Evolutionary conservation across 2,329 filamentous ascomycete species (phyloP).

Genomic region (Ambrosiella xylebori): DNA sequence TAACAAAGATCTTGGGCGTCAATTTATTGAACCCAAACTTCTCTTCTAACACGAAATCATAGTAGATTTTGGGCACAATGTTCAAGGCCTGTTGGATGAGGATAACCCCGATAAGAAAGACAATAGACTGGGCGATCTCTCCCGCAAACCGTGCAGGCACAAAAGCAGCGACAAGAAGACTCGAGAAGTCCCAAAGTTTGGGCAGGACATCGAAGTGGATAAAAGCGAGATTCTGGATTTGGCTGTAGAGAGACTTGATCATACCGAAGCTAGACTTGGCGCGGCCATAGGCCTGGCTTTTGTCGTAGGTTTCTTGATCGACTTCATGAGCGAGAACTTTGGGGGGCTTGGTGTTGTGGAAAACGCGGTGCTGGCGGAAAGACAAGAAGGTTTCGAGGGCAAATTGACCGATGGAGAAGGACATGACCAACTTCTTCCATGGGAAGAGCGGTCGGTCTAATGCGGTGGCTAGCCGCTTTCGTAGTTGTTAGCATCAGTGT

Average conservation of each 20-base stretch:
- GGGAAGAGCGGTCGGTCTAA: constrained; percentile 88
- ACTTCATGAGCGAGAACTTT: constrained; percentile 81
- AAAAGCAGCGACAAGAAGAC: constrained; percentile 54
- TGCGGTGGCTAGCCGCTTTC: constrained; percentile 57
- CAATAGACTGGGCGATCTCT: constrained; percentile 82
- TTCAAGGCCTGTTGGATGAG: constrained; percentile 64
- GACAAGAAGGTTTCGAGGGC: constrained; percentile 80
- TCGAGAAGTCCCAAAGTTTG: constrained; percentile 73
- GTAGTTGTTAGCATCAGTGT: constrained; percentile 6
- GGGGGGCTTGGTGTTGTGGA: constrained; percentile 64
- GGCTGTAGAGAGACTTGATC: constrained; percentile 63
- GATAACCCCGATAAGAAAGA: constrained; percentile 81
- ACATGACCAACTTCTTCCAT: constrained; percentile 92
- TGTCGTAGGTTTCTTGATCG: constrained; percentile 78
- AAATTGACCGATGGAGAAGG: constrained; percentile 85
- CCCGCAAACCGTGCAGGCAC: constrained; percentile 66
- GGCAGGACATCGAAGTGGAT: constrained; percentile 85
- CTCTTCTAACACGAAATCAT: constrained; percentile 90
- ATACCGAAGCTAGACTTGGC: constrained; percentile 87
- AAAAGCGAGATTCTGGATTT: constrained; percentile 74
- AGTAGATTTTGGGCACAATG: constrained; percentile 72
- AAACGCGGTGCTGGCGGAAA: constrained; percentile 72
- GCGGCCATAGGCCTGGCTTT: constrained; percentile 76
- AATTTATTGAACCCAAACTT: constrained; percentile 99
- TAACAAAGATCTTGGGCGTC: constrained; percentile 72